Evolutionary conservation across 495 filamentous ascomycete genomes (phyloP).

Genomic region (Aspergillus homomorphus): DNA sequence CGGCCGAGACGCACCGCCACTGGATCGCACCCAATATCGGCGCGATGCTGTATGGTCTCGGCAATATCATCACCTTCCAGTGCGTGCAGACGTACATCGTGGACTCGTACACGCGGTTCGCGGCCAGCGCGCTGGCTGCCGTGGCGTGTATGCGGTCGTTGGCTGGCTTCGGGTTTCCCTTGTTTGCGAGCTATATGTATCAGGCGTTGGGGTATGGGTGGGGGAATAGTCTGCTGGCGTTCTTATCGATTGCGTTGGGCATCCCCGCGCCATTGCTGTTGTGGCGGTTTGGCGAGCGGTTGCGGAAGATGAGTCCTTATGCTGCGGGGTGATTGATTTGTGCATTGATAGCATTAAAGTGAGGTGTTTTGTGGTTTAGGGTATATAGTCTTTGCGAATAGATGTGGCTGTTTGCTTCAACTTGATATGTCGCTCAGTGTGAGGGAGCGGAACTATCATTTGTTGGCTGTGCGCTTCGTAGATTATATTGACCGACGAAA

Average conservation of each 20-base stretch:
- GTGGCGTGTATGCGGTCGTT: conserved; percentile 62
- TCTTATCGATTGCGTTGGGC: conserved; percentile 52
- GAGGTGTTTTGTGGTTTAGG: too few relatives aligned
- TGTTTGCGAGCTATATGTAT: conserved; percentile 70
- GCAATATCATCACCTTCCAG: conserved; percentile 64
- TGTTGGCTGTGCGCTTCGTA: too few relatives aligned
- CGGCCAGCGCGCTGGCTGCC: conserved; percentile 69
- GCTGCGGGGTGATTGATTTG: conserved; percentile 50
- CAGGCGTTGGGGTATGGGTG: conserved; percentile 55
- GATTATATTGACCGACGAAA: too few relatives aligned
- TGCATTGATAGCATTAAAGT: too few relatives aligned
- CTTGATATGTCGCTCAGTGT: too few relatives aligned
- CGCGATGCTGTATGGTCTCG: conserved; percentile 53
- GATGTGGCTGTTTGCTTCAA: too few relatives aligned
- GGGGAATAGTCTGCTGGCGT: conserved; percentile 61
- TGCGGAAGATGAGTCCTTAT: conserved; percentile 63
- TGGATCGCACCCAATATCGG: conserved; percentile 78
- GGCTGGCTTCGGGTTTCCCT: conserved; percentile 72
- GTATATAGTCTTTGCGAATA: too few relatives aligned
- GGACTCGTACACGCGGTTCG: conserved; percentile 73
- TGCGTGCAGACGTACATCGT: conserved; percentile 72
- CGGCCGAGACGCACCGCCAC: conserved; percentile 56
- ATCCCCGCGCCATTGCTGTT: conserved; percentile 59
- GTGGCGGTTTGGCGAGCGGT: conserved; percentile 54
- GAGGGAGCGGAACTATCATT: too few relatives aligned